Evolutionary conservation across 2,329 filamentous ascomycete genomes (phyloP), one percentile per base, ranked within the genome.

Genomic region (Albifimbria verrucaria): DNA sequence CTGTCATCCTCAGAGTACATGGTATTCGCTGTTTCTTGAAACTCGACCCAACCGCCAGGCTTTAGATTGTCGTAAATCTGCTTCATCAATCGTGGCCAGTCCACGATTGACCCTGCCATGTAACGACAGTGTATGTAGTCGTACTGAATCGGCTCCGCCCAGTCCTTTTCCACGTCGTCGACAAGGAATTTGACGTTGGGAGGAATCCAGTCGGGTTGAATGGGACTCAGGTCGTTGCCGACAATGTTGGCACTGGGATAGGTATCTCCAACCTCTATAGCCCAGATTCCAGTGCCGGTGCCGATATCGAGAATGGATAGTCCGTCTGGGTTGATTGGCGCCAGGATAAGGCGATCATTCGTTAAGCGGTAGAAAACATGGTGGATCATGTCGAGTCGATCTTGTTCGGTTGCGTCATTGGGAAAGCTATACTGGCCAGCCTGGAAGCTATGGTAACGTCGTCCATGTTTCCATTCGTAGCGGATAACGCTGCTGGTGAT

Each of bases 151-250:
- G 57, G 48, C 25, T 67, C 58, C 2, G 49, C 52, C 84, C 83
- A 87, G 2, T 79, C 72, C 28, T 79, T 72, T 59, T 85, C 80
- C 18, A 77, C 73, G 59, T 86, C 81, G 59, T 86, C 82, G 7
- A 87, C 73, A 32, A 83, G 64, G 60, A 85, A 86, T 6, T 72
- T 73, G 51, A 83, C 73, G 56, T 85, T 86, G 3, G 79, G 76
- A 2, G 82, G 83, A 1, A 85, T 74, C 68, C 71, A 74, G 10
- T 66, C 64, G 3, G 73, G 74, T 55, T 77, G 73, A 12, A 77
- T 77, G 0, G 74, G 73, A 23, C 71, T 72, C 0, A 76, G 59
- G 39, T 77, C 72, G 21, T 69, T 70, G 41, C 72, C 72, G 0
- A 70, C 50, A 0, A 75, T 65, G n/a, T 66, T 61, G 18, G 72